Base-by-base conservation (phyloP, 176 grass and related monocot species). In the Rhynchospora pubera region DNA sequence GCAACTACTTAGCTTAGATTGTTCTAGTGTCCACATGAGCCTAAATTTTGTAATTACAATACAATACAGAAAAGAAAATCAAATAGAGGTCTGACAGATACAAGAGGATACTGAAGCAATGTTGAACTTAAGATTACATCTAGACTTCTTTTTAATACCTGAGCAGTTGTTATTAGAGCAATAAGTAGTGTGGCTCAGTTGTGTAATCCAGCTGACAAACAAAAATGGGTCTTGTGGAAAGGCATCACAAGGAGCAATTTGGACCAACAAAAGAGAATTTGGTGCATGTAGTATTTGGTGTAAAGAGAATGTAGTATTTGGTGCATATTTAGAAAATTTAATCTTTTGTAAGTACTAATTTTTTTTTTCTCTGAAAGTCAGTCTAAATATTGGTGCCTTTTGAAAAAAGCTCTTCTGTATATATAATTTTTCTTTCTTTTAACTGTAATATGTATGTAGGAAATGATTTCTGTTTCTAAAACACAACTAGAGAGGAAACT, bases 381-480 rank as follows among this genome's bases (percentile, higher is more conserved):
- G 50, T 0, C 30, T 79, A 30, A 79, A 57, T 7, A 13, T 10
- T 24, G 16, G 24, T n/a, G 16, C 13, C 30, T 39, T 57, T 12
- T 80, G 78, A 56, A 24, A 46, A 34, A 79, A 79, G 78, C 34
- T 18, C 58, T 46, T 61, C 16, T 22, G 11, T 13, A 44, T 62
- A 39, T 13, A 44, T 62, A 28, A 28, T 42, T 18, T 19, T 62
- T 5, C 39, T 23, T 59, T 8, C 12, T 61, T 62, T 80, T 46
- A 80, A 62, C 7, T 32, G 21, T 7, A 46, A 47, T 53, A 61
- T 62, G 11, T 80, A 5, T 80, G 47, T 22, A 82, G 79, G 79
- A 67, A 82, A 82, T 12, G 43, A 43, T 82, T 82, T 65, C 62
- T 52, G 14, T 30, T 77, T 77, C 72, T 77, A 12, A 28, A 18